Base-by-base conservation (phyloP, 2,329 filamentous ascomycete species). In the Xylogone sp. region DNA sequence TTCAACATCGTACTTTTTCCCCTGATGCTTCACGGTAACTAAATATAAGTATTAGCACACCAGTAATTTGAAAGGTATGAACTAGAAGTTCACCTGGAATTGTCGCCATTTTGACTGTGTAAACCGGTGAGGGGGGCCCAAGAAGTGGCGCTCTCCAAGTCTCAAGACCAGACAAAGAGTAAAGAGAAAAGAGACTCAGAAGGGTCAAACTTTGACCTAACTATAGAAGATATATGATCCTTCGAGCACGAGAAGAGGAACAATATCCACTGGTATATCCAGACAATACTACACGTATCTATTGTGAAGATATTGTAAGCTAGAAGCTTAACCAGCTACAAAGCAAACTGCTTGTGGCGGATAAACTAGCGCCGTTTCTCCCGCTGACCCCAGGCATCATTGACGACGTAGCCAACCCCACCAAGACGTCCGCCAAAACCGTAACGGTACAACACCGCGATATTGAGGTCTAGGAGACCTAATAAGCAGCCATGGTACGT, bases 21-120 rank as follows among this genome's bases (percentile, higher is more conserved):
- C 93, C 68, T 91, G 86, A 69, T 99, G 93, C 73, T 96, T 97
- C 61, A 99, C 87, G 67, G 91, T 79, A 61, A 99, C 92, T 96
- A 48, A 39, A 16, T 27, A 55, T 53, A 48, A 22, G 10, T 12
- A 20, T 13, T 57, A 62, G 55, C 49, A 58, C 8, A 43, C 48
- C 16, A 45, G 31, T 20, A 44, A 27, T 10, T 5, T 10, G 24
- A 19, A 22, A 19, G 13, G n/a, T 12, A 18, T 21, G 21, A 46
- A 21, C 43, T 31, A 45, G 43, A 43, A 39, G 60, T 58, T 55
- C 53, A 65, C 65, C 62, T 58, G 65, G 65, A 46, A 67, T 67
- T 24, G 57, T 62, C 21, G 62, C 65, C 65, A 68, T 67, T 52
- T 42, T 59, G 34, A 39, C 34, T 39, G 34, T 9, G 13, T 7